Evolutionary conservation across 257 asterid genomes (phyloP), one percentile per base, ranked within the genome.

Genomic region (Leonotis leonurus): DNA sequence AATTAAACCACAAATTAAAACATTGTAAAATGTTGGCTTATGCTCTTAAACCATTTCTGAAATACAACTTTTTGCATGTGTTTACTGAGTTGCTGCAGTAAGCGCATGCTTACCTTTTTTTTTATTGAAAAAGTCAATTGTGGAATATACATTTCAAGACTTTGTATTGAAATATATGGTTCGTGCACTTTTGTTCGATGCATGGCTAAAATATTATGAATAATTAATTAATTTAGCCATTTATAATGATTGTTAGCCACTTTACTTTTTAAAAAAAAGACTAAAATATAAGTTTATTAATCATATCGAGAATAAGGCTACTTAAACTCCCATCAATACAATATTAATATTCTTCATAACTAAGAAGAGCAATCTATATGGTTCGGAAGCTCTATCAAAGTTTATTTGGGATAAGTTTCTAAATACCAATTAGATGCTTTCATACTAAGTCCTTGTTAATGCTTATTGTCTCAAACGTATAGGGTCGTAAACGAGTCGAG

Each of bases 181-280:
- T 11, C 59, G 61, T 43, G 54, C 65, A 58, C 18, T 49, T 20
- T 6, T 33, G 45, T 48, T 53, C 56, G 52, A 68, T 61, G 80
- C 71, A 69, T 61, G 73, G 63, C 24, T 20, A 14, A 52, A 14
- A n/a, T 21, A 26, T 20, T 41, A 27, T 73, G 62, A 29, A 16
- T 51, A 56, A 20, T 68, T 44, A 18, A 46, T 40, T 29, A 30
- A n/a, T 35, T 17, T 26, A 12, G 40, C 41, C 45, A 48, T 43
- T 67, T 69, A 63, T 77, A 41, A 80, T 80, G 72, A 77, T 77
- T 77, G 75, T 62, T 60, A 53, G 69, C 52, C 52, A 61, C 45
- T n/a, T n/a, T n/a, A n/a, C n/a, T n/a, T n/a, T n/a, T n/a, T n/a
- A n/a, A n/a, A n/a, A n/a, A n/a, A n/a, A n/a, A n/a, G n/a, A n/a